These are phyloP conservation scores for Saturnispora galanensis DNA, from an alignment of 805 yeast genomes.

Conservation along the genomic window DNA sequence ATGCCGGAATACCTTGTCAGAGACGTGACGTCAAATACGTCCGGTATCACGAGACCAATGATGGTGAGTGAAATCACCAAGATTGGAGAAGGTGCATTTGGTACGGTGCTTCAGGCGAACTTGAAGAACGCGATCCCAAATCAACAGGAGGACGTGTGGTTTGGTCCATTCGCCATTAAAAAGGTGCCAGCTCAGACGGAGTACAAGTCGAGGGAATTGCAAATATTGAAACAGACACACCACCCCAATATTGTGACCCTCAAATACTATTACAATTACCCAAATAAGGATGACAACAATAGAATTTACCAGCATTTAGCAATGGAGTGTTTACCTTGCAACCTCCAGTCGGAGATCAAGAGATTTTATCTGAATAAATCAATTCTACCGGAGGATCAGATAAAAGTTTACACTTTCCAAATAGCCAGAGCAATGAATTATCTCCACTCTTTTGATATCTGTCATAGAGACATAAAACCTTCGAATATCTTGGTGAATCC, in stretches of 20 bases:
- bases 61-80: conserved; percentile 59
- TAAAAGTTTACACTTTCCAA: conserved; percentile 70
- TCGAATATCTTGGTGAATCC: conserved; percentile 75
- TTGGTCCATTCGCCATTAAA: conserved; percentile 78
- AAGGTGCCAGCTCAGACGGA: conserved; percentile 84
- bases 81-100: conserved; percentile 83
- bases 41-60: conserved; percentile 49
- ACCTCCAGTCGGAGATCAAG: conserved; percentile 66
- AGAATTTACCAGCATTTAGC: conserved; percentile 71
- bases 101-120: conserved; percentile 73
- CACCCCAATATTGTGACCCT: conserved; percentile 74
- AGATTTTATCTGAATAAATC: conserved; percentile 51
- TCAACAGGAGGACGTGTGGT: conserved; percentile 32
- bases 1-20: conserved; percentile 36
- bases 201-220: conserved; percentile 73
- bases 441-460: conserved; percentile 68
- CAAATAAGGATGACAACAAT: conserved; percentile 46
- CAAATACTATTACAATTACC: conserved; percentile 62
- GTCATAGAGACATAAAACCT: conserved; percentile 81
- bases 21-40: conserved; percentile 53
- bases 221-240: conserved; percentile 59
- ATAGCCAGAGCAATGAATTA: conserved; percentile 77
- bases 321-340: conserved; percentile 82
- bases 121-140: conserved; percentile 21
- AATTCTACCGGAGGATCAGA: conserved; percentile 60